A percentile compares a stretch with the other conserved stretches of the same genome.
Conservation (phyloP, 177 flowering plant species). For the Vitis hybrid region DNA sequence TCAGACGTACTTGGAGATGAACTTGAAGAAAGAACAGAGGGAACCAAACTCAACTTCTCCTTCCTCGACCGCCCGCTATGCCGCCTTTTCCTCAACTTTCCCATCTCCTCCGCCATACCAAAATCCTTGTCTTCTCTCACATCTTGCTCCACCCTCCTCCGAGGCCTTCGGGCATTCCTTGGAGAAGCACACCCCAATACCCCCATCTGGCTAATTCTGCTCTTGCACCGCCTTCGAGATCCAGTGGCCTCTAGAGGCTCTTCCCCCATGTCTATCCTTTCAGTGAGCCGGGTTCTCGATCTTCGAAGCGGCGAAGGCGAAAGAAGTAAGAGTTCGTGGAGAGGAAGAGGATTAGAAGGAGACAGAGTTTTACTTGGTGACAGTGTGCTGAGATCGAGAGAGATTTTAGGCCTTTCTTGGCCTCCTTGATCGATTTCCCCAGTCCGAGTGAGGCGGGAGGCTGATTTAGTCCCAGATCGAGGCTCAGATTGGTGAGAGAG, state of each 20-base stretch:
- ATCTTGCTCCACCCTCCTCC: conserved; percentile 56
- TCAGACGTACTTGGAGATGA: conserved; percentile 32
- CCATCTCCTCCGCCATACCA: conserved; percentile 52
- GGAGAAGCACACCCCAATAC: conserved; percentile 56
- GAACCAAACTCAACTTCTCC: conserved; percentile 50
- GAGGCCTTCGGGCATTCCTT: conserved; percentile 45
- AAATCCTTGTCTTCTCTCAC: conserved; percentile 58
- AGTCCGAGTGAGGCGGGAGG: conserved; percentile 47
- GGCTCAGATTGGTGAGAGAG: conserved; percentile 20
- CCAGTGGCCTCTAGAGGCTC: conserved; percentile 31
- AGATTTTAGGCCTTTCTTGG: conserved; percentile 16
- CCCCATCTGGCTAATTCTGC: conserved; percentile 34
- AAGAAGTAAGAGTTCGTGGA: conserved; percentile 61
- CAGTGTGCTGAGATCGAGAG: conserved; percentile 36
- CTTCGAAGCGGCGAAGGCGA: conserved; percentile 63
- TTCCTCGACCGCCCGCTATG: conserved; percentile 47
- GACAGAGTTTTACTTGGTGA: conserved; percentile 28
- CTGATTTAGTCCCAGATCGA: conserved; percentile 36
- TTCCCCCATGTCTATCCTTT: conserved; percentile 44
- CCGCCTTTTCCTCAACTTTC: conserved; percentile 50
- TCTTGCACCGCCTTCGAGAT: conserved; percentile 49
- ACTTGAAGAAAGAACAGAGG: conserved; percentile 38
- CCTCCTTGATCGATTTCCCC: conserved; percentile 18
- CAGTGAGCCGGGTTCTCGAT: conserved; percentile 54
- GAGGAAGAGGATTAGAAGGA: conserved; percentile 35